Conservation (phyloP, 495 filamentous ascomycete species). For the Jackrogersella multiformis region DNA sequence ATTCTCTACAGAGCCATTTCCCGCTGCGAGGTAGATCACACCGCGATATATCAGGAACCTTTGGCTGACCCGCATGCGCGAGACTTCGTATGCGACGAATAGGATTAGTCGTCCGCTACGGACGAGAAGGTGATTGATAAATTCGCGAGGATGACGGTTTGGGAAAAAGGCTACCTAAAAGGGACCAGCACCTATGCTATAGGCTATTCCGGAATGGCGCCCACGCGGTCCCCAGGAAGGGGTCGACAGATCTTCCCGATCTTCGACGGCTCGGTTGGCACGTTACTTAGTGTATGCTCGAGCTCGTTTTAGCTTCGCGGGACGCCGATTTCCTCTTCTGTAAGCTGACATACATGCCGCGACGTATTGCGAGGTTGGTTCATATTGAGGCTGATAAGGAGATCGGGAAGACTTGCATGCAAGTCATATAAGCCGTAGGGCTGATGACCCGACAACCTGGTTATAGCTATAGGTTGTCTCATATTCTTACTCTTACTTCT, state of each 20-base stretch:
- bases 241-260: constrained; percentile 23
- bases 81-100: constrained; percentile 26
- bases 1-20: not conserved
- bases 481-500: not conserved
- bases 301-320: constrained; percentile 12
- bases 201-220: constrained; percentile 31
- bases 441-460: constrained; percentile 40
- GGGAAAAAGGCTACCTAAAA: constrained; percentile 11
- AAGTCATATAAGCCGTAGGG: constrained; percentile 27
- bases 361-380: constrained; percentile 9
- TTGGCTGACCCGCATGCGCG: constrained; percentile 26
- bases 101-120: constrained; percentile 11
- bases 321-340: constrained; percentile 3
- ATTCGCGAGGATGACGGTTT: constrained; percentile 21
- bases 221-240: constrained; percentile 17
- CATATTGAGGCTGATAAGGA: constrained; percentile 25
- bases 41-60: constrained; percentile 12
- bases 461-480: constrained; percentile 4
- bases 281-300: constrained; percentile 6
- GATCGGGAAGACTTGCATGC: constrained; percentile 13
- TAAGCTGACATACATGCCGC: constrained; percentile 27
- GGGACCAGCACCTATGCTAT: constrained; percentile 16
- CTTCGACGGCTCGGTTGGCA: constrained; percentile 4
- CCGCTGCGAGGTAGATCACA: constrained; percentile 14
- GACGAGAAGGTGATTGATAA: constrained; percentile 17